These are phyloP conservation scores for Penicillium frequentans DNA, from an alignment of 2,329 filamentous ascomycete genomes.

Conservation along the genomic window DNA sequence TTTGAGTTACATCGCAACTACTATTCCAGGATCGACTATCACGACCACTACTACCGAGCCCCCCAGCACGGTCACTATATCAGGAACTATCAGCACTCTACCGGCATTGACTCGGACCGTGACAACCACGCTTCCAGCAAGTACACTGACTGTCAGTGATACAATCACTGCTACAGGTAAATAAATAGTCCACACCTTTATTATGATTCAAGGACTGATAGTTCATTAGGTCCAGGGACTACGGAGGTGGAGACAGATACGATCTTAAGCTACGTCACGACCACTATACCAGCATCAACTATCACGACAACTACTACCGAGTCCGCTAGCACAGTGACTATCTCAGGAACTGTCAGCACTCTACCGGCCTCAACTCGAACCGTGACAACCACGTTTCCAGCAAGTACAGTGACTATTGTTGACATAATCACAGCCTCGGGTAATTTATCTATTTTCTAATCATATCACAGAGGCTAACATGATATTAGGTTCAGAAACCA, in stretches of 20 bases:
- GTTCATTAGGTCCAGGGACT: not conserved
- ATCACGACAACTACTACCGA: slow-evolving; percentile 5
- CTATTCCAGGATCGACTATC: slow-evolving; percentile 8
- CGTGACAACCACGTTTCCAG: not conserved
- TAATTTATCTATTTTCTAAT: not conserved
- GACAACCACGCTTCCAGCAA: not conserved
- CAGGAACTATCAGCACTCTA: not conserved
- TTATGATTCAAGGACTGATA: not conserved
- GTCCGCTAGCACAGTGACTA: slow-evolving; percentile 3
- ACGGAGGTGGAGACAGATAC: slow-evolving; percentile 1
- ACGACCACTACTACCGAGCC: slow-evolving; percentile 4
- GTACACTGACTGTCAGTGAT: not conserved
- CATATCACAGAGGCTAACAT: not conserved
- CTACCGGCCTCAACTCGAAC: slow-evolving; percentile 5
- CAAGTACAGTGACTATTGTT: not conserved
- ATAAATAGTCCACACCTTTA: not conserved
- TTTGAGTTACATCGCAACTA: slow-evolving; percentile 1
- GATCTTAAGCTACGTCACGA: not conserved
- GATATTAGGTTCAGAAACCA: not conserved
- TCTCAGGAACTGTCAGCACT: not conserved
- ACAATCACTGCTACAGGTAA: slow-evolving; percentile 7
- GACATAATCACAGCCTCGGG: slow-evolving; percentile 4
- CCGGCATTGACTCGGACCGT: slow-evolving; percentile 1
- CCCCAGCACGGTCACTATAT: slow-evolving; percentile 2
- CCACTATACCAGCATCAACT: slow-evolving; percentile 9